Percentiles rank a stretch among this genome's conserved stretches.
phyloP scores from a whole-genome alignment of 805 yeast genomes.

The Starmerella roubikii region DNA sequence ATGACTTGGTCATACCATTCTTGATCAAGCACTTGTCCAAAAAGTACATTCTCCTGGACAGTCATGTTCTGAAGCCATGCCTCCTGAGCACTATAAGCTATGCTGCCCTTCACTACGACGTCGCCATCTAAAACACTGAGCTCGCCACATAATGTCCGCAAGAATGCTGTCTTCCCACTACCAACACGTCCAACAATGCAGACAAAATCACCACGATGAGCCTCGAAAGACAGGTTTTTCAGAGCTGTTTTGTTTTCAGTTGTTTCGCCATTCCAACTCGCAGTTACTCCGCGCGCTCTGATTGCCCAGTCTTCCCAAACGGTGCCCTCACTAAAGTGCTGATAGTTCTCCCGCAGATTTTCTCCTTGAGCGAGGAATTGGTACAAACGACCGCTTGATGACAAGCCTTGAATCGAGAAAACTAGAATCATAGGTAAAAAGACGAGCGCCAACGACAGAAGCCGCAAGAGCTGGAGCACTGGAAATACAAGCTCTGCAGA shows the following conservation, averaged over 20 bases:
- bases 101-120: slow-evolving; percentile 49
- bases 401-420: slow-evolving; percentile 66
- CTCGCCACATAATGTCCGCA: slow-evolving; percentile 67
- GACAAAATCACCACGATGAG: slow-evolving; percentile 58
- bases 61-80: slow-evolving; percentile 92
- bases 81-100: slow-evolving; percentile 75
- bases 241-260: slow-evolving; percentile 24
- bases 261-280: slow-evolving; percentile 45
- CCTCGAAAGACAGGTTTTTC: slow-evolving; percentile 39
- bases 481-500: slow-evolving; percentile 78
- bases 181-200: slow-evolving; percentile 84
- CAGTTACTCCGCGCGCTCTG: slow-evolving; percentile 25
- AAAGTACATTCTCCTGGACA: slow-evolving; percentile 74
- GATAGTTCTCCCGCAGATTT: slow-evolving; percentile 60
- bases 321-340: slow-evolving; percentile 33
- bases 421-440: slow-evolving; percentile 50
- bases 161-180: slow-evolving; percentile 66
- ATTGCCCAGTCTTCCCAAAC: slow-evolving; percentile 41
- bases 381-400: slow-evolving; percentile 43
- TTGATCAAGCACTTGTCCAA: slow-evolving; percentile 75
- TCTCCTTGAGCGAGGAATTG: slow-evolving; percentile 57
- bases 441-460: slow-evolving; percentile 65
- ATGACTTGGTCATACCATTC: slow-evolving; percentile 69
- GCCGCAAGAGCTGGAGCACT: slow-evolving; percentile 43
- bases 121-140: slow-evolving; percentile 57